Conservation (phyloP, 2,329 filamentous ascomycete species). For the Ophiostoma angusticollis region DNA sequence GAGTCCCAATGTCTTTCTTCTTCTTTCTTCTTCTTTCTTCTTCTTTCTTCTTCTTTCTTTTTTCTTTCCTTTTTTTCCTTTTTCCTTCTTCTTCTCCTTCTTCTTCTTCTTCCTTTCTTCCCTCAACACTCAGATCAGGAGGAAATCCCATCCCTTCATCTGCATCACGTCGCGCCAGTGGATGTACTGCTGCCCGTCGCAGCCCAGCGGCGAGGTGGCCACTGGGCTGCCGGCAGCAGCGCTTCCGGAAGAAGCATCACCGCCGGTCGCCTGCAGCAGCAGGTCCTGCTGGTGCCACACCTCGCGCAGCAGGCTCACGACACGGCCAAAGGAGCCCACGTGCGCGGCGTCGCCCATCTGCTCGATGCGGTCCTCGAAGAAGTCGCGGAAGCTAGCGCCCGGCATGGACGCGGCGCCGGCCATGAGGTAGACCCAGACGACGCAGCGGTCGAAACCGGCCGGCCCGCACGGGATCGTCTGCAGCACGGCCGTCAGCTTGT, state of each 20-base stretch:
- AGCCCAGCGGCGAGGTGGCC: slow-evolving; percentile 24
- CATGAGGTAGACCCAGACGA: slow-evolving; percentile 88
- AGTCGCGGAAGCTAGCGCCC: slow-evolving; percentile 59
- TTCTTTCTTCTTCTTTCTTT: not conserved
- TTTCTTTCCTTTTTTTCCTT: not conserved
- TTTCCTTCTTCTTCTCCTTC: not conserved
- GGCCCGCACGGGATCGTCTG: slow-evolving; percentile 71
- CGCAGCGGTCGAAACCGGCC: slow-evolving; percentile 74
- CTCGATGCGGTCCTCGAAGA: slow-evolving; percentile 63
- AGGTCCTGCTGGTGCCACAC: slow-evolving; percentile 68
- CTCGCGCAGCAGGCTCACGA: slow-evolving; percentile 65
- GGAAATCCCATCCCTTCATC: slow-evolving; percentile 81
- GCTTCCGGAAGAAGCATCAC: too few species aligned
- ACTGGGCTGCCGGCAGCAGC: too few species aligned
- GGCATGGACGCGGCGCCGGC: slow-evolving; percentile 66
- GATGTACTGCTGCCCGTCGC: slow-evolving; percentile 46
- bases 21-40: not conserved
- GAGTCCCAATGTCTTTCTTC: too few species aligned
- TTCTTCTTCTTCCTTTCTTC: not conserved
- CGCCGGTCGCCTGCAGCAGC: slow-evolving; percentile 6
- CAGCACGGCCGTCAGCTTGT: slow-evolving; percentile 64
- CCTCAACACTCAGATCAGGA: slow-evolving; percentile 54
- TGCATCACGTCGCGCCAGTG: slow-evolving; percentile 95
- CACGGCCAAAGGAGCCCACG: slow-evolving; percentile 76
- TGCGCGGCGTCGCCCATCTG: slow-evolving; percentile 65